phyloP scores from a whole-genome alignment of 306 rosid species.

The Cicer judaicum region DNA sequence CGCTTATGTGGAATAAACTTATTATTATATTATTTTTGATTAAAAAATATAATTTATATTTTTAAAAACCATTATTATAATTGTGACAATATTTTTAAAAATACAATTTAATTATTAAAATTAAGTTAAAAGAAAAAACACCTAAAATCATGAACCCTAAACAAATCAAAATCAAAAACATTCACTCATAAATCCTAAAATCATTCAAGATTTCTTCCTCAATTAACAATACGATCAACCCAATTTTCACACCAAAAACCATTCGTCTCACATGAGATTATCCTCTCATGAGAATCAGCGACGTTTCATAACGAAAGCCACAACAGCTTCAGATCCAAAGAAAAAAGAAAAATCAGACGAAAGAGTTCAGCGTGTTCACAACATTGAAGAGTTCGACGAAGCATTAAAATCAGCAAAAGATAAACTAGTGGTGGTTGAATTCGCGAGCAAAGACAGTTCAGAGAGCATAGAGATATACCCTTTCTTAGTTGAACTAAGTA shows the following conservation, averaged over 20 bases:
- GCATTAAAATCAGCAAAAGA: conserved; percentile 68
- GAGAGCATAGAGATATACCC: conserved; percentile 79
- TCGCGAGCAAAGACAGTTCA: conserved; percentile 54
- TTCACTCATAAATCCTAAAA: too few relatives aligned
- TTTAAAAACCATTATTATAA: too few relatives aligned
- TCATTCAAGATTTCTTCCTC: too few relatives aligned
- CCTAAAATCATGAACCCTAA: too few relatives aligned
- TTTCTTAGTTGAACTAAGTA: conserved; percentile 80
- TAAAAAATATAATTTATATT: too few relatives aligned
- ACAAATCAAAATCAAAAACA: too few relatives aligned
- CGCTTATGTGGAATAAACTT: too few relatives aligned
- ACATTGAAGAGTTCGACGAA: conserved; percentile 72
- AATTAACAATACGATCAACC: too few relatives aligned
- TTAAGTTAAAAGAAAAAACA: too few relatives aligned
- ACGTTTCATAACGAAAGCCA: conserved; percentile 53
- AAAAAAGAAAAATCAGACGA: conserved; percentile 47
- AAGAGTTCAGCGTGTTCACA: conserved; percentile 65
- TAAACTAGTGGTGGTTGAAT: conserved; percentile 87
- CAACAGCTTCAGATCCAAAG: conserved; percentile 55
- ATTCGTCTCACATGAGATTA: not conserved
- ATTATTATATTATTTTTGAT: too few relatives aligned
- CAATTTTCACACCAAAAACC: not conserved
- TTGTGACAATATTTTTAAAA: too few relatives aligned
- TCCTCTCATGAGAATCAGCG: not conserved
- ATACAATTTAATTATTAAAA: too few relatives aligned